Percentiles rank a stretch among this genome's conserved stretches.
Conservation (phyloP, 441 rosid genomes). For the Arabidopsis lyrata region DNA sequence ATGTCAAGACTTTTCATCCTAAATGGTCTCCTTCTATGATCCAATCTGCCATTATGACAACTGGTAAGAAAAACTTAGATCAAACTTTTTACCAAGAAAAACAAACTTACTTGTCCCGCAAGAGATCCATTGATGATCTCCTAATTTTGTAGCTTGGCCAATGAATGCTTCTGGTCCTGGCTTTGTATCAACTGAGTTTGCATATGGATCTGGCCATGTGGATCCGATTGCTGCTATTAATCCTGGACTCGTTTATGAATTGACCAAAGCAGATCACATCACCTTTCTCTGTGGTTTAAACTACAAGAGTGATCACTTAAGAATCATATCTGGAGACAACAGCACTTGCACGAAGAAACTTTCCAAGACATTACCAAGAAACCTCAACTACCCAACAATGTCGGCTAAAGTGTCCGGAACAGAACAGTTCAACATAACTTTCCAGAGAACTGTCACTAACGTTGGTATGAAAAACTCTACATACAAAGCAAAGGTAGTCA, state of each 20-base stretch:
- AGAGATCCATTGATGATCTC: not conserved
- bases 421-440: conserved; percentile 28
- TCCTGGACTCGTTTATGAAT: conserved; percentile 59
- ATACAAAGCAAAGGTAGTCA: conserved; percentile 42
- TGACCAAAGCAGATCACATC: conserved; percentile 47
- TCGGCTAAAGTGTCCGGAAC: conserved; percentile 28
- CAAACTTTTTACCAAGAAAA: not conserved
- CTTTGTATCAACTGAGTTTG: conserved; percentile 45
- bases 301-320: conserved; percentile 11
- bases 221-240: conserved; percentile 47
- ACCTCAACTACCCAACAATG: conserved; percentile 60
- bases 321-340: conserved; percentile 45
- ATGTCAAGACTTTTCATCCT: conserved; percentile 55
- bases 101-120: not conserved
- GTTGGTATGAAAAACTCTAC: conserved; percentile 54
- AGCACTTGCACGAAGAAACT: conserved; percentile 37
- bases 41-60: conserved; percentile 71
- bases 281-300: conserved; percentile 47
- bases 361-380: conserved; percentile 25
- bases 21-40: conserved; percentile 66
- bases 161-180: conserved; percentile 45
- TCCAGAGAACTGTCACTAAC: conserved; percentile 57
- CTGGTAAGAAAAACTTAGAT: conserved; percentile 45
- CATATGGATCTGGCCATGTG: conserved; percentile 59
- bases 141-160: conserved; percentile 42